These are phyloP conservation scores for Citrus maxima DNA, from an alignment of 345 rosid genomes.

Conservation along the genomic window DNA sequence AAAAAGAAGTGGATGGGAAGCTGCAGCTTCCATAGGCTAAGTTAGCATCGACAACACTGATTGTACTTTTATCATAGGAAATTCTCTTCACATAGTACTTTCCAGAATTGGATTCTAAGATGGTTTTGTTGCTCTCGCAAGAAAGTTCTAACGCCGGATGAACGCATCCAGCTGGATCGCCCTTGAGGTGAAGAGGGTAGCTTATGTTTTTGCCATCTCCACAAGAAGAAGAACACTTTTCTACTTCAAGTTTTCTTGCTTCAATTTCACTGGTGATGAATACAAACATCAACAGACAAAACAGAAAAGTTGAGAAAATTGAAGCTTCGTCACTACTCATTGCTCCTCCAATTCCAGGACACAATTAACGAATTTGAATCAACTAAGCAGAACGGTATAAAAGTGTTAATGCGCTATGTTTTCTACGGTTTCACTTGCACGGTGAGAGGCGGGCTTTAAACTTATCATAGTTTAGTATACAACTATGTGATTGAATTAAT, in stretches of 20 bases:
- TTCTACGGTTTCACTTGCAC: no score
- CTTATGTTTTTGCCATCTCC: conserved; percentile 34
- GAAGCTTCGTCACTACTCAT: conserved; percentile 6
- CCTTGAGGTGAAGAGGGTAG: conserved; percentile 34
- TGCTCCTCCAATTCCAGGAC: neutral
- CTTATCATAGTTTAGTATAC: no score
- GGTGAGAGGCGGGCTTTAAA: no score
- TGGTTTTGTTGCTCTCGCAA: conserved; percentile 29
- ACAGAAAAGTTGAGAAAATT: neutral
- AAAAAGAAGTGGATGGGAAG: neutral
- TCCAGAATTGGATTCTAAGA: conserved; percentile 17
- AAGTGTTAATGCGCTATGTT: neutral
- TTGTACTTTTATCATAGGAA: conserved; percentile 5
- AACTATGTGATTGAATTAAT: no score
- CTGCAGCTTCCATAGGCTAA: conserved; percentile 29
- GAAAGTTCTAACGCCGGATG: conserved; percentile 23
- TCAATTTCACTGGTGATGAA: neutral
- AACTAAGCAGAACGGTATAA: neutral
- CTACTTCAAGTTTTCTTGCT: conserved; percentile 13
- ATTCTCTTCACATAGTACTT: conserved; percentile 29
- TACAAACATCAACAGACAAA: conserved; percentile 10
- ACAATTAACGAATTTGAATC: neutral
- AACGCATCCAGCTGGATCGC: conserved; percentile 31
- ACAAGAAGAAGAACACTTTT: conserved; percentile 28
- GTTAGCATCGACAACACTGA: conserved; percentile 28